phyloP scores from a whole-genome alignment of 306 rosid species.

The Alnus rubra region DNA sequence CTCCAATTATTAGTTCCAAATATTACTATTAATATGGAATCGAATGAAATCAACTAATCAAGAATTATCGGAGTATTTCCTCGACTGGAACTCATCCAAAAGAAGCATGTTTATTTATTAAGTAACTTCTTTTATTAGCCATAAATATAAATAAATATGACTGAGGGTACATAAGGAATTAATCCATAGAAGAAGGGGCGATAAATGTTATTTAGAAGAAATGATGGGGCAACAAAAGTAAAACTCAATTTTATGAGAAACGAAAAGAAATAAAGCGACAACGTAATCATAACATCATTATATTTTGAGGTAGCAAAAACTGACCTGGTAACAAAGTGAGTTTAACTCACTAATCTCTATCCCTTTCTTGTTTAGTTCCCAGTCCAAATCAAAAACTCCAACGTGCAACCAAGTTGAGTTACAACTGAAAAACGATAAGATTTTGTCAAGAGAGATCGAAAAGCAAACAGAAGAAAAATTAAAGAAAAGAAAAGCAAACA shows the following conservation, averaged over 20 bases:
- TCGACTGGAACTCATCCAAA: too few species aligned
- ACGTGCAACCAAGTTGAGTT: not conserved
- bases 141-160: not conserved
- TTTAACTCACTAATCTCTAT: not conserved
- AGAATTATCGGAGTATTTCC: too few species aligned
- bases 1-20: too few species aligned
- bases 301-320: not conserved
- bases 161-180: not conserved
- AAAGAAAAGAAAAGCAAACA: too few species aligned
- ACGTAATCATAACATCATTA: not conserved
- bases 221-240: not conserved
- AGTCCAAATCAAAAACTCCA: conserved; percentile 6
- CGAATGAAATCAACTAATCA: not conserved
- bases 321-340: not conserved
- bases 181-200: not conserved
- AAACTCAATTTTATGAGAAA: not conserved
- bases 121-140: too few species aligned
- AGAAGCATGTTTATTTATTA: too few species aligned
- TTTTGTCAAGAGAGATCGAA: not conserved
- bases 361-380: conserved; percentile 3
- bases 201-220: not conserved
- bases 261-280: not conserved
- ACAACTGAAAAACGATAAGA: conserved; percentile 5
- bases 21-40: not conserved
- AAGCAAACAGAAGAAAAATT: not conserved